phyloP scores from a whole-genome alignment of 2,329 filamentous ascomycete species.

The Aspergillus ustus region DNA sequence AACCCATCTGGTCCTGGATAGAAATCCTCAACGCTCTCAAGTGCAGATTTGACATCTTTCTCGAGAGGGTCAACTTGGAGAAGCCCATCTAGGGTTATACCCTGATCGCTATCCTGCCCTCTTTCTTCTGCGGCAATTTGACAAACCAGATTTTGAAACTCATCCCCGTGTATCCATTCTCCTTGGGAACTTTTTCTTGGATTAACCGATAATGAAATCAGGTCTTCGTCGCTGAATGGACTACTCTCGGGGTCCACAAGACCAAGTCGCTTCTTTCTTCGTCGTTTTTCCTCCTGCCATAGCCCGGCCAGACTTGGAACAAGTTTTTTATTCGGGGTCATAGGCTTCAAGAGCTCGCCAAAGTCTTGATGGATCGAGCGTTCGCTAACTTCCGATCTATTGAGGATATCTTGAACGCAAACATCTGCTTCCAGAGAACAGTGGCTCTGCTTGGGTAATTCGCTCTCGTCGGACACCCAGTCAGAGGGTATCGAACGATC shows the following conservation, averaged over 20 bases:
- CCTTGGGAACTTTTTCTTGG: slow-evolving; percentile 70
- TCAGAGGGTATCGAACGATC: slow-evolving; percentile 68
- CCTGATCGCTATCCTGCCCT: slow-evolving; percentile 49
- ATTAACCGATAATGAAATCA: slow-evolving; percentile 89
- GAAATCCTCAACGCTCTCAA: slow-evolving; percentile 86
- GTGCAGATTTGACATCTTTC: slow-evolving; percentile 69
- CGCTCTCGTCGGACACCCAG: slow-evolving; percentile 64
- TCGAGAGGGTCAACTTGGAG: slow-evolving; percentile 59
- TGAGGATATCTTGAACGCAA: slow-evolving; percentile 84
- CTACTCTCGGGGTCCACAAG: slow-evolving; percentile 67
- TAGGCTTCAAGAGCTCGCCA: slow-evolving; percentile 69
- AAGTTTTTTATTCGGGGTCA: slow-evolving; percentile 73
- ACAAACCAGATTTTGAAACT: slow-evolving; percentile 70
- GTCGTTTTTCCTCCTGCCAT: slow-evolving; percentile 86
- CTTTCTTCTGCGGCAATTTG: slow-evolving; percentile 69
- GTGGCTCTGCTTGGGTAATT: slow-evolving; percentile 78
- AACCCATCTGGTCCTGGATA: slow-evolving; percentile 68
- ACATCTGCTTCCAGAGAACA: slow-evolving; percentile 91
- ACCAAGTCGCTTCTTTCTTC: slow-evolving; percentile 74
- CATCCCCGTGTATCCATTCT: slow-evolving; percentile 93
- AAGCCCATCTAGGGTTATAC: slow-evolving; percentile 68
- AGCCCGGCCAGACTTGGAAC: slow-evolving; percentile 93
- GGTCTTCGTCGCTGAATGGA: slow-evolving; percentile 78
- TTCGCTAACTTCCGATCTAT: slow-evolving; percentile 74
- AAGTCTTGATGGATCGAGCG: slow-evolving; percentile 88